Percentiles rank a stretch among this genome's conserved stretches.
Conservation (phyloP, 257 asterid species). For the Solanum chiquidenum region DNA sequence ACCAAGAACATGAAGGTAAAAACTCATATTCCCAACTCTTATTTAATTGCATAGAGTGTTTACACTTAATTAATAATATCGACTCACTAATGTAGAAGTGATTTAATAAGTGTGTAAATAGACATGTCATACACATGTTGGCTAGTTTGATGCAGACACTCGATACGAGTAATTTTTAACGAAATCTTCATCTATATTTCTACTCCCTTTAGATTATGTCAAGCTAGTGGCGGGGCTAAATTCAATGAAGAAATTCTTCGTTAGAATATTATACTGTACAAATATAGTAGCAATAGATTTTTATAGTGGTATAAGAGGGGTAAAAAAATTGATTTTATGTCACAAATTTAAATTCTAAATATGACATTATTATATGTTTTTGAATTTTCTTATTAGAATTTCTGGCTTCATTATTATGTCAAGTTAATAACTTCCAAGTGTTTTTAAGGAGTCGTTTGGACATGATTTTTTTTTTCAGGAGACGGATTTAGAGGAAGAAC, state of each 20-base stretch:
- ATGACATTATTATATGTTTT: background rate
- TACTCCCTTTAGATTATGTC: background rate
- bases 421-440: background rate
- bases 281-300: background rate
- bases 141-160: background rate
- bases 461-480: slow-evolving; percentile 14
- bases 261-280: background rate
- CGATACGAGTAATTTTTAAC: background rate
- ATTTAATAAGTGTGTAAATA: background rate
- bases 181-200: background rate
- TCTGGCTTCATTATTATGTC: background rate
- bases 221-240: background rate
- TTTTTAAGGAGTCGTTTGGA: background rate
- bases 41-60: background rate
- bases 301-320: background rate
- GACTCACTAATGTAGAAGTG: background rate
- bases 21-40: background rate
- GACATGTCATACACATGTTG: background rate
- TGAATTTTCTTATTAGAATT: background rate
- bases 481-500: slow-evolving; percentile 38
- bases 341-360: background rate
- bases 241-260: too few relatives aligned
- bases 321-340: too few relatives aligned
- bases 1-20: slow-evolving; percentile 30
- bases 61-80: background rate